Base-by-base conservation (phyloP, 345 rosid species). In the Salix dunnii region DNA sequence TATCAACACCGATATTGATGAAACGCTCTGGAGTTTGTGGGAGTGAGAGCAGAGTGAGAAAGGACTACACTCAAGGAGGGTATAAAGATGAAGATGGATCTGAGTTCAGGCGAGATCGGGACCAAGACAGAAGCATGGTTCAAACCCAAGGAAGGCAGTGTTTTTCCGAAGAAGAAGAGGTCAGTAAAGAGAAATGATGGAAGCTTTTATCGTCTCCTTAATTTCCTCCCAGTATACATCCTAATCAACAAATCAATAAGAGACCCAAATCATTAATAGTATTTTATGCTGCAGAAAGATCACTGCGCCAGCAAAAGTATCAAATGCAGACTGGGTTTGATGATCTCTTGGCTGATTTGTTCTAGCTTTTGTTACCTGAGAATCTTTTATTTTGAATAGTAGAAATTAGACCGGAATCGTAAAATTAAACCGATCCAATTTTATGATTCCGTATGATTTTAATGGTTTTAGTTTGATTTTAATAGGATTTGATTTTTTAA, bases 121-220 rank as follows among this genome's bases (percentile, higher is more conserved):
- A 48, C 72, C 18, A 0, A 14, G 6, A 46, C 30, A 48, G 73
- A 48, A 48, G 20, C 73, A 70, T 28, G 61, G 21, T 48, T 70
- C 40, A 48, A 30, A 49, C 11, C 38, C 14, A 75, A 71, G 69
- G 75, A 81, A 55, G 89, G 88, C 25, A 84, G 83, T 67, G 86
- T 84, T 74, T 5, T 85, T 35, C 88, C 87, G 0, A 64, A 67
- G 73, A 74, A 78, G 82, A 85, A 82, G 77, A 84, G 76, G 70
- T 65, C 78, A 64, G 90, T 89, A 77, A 85, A 87, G 86, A 80
- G 83, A 25, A 25, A 85, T 76, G 88, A 73, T 65, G 80, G n/a
- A n/a, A n/a, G n/a, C n/a, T n/a, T n/a, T n/a, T n/a, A n/a, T n/a
- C n/a, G n/a, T n/a, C n/a, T n/a, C n/a, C n/a, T n/a, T n/a, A n/a